Conservation (phyloP, 1,139 yeast species). For the Geotrichum carabidarum region DNA sequence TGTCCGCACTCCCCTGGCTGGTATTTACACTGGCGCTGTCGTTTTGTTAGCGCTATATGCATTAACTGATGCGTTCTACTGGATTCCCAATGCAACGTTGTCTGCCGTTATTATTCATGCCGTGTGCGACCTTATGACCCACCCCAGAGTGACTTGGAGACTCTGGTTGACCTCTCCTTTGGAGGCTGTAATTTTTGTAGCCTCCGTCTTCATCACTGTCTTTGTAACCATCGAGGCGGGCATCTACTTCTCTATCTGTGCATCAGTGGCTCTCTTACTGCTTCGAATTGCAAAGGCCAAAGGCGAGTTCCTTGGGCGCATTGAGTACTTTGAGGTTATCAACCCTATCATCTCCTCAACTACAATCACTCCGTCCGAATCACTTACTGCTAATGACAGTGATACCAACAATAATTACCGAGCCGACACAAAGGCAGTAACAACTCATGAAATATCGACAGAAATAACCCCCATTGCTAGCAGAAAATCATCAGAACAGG, state of each 20-base stretch:
- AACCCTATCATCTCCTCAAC: slow-evolving; percentile 47
- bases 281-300: slow-evolving; percentile 74
- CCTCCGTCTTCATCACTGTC: slow-evolving; percentile 73
- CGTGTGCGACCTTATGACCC: slow-evolving; percentile 80
- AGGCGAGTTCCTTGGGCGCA: slow-evolving; percentile 78
- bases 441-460: slow-evolving; percentile 24
- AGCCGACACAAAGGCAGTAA: background rate
- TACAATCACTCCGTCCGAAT: background rate
- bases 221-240: slow-evolving; percentile 83
- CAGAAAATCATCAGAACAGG: background rate
- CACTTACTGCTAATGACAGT: background rate
- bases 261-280: slow-evolving; percentile 70
- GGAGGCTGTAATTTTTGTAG: slow-evolving; percentile 69
- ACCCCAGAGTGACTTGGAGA: slow-evolving; percentile 63
- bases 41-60: slow-evolving; percentile 82
- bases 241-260: slow-evolving; percentile 83
- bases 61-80: slow-evolving; percentile 76
- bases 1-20: slow-evolving; percentile 90
- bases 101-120: slow-evolving; percentile 91
- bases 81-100: slow-evolving; percentile 83
- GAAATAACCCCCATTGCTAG: background rate
- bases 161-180: slow-evolving; percentile 74
- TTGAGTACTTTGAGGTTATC: slow-evolving; percentile 39
- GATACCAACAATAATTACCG: background rate
- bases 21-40: slow-evolving; percentile 83